Base-by-base conservation (phyloP, 768 basidiomycete species). In the Kockovaella imperatae region DNA sequence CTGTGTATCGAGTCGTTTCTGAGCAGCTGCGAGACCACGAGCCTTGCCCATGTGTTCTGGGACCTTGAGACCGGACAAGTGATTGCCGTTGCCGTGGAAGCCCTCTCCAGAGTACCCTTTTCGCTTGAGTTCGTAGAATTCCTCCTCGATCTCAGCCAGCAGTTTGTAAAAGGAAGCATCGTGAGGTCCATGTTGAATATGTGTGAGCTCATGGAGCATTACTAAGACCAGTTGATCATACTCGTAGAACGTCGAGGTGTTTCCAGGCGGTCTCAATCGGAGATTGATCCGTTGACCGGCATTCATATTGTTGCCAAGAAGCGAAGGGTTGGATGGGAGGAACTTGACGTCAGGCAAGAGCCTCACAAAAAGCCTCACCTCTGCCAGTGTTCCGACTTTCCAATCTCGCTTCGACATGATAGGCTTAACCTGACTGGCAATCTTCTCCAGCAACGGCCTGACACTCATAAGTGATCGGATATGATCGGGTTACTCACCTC, bases 121-220 rank as follows among this genome's bases (percentile, higher is more conserved):
- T 17, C 80, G 76, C 56, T 82, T 80, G 5, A 95, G 76, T 2
- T 77, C 80, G 32, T 86, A 84, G 57, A 83, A 90, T 72, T 95
- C 91, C 47, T 88, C 83, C 62, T 89, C 83, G 2, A 93, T 75
- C 18, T 76, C 77, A 2, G 78, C 72, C 0, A 75, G 59, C 17
- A 73, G 60, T 34, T 70, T 72, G 59, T 73, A 73, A 52, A 75
- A 75, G 25, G 60, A 56, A 1, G 69, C 83, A 57, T 96, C 87
- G 57, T 95, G 91, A 4, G 88, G 84, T 3, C 87, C 87, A 60
- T 88, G 86, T 6, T 84, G 80, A 62, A 85, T 88, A 64, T 90
- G 88, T 0, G 87, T 84, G 30, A 93, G 82, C 87, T 95, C 89
- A 63, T 93, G 90, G 14, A 95, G 76, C 88, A 93, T 87, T 0